A percentile compares a stretch with the other conserved stretches of the same genome.
These are phyloP conservation scores for Suillus luteus DNA, from an alignment of 768 basidiomycete genomes.

Conservation along the genomic window DNA sequence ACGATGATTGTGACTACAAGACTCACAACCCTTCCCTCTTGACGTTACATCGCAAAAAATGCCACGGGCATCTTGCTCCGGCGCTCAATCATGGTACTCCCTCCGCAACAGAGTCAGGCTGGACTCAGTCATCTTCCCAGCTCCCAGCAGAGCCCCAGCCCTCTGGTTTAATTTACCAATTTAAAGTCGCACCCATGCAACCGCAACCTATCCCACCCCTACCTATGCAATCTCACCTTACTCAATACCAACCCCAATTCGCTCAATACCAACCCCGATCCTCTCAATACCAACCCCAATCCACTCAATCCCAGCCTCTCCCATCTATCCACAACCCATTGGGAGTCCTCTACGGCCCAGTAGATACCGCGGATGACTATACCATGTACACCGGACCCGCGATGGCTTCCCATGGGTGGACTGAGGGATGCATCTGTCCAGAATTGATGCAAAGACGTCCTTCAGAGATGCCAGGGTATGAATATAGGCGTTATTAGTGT, in stretches of 20 bases:
- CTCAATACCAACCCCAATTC: too few species aligned
- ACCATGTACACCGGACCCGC: background rate
- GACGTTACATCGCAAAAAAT: conserved; percentile 25
- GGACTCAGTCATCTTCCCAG: too few species aligned
- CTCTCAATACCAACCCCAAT: too few species aligned
- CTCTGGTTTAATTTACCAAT: too few species aligned
- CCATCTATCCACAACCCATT: background rate
- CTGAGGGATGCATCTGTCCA: background rate
- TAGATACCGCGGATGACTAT: background rate
- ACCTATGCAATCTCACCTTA: too few species aligned
- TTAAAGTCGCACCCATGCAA: too few species aligned
- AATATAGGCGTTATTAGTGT: background rate
- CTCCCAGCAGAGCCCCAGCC: too few species aligned
- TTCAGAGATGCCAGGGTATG: background rate
- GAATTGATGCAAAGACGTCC: background rate
- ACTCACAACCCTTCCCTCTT: conserved; percentile 29
- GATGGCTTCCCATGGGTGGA: background rate
- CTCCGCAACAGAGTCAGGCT: too few species aligned
- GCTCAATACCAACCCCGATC: too few species aligned
- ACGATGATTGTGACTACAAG: conserved; percentile 17
- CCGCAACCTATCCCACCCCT: too few species aligned
- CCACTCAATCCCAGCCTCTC: too few species aligned
- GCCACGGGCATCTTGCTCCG: conserved; percentile 24
- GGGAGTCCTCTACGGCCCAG: background rate
- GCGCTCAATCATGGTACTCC: too few species aligned